These are phyloP conservation scores for Daldinia concentrica DNA, from an alignment of 495 filamentous ascomycete species.

Conservation along the genomic window DNA sequence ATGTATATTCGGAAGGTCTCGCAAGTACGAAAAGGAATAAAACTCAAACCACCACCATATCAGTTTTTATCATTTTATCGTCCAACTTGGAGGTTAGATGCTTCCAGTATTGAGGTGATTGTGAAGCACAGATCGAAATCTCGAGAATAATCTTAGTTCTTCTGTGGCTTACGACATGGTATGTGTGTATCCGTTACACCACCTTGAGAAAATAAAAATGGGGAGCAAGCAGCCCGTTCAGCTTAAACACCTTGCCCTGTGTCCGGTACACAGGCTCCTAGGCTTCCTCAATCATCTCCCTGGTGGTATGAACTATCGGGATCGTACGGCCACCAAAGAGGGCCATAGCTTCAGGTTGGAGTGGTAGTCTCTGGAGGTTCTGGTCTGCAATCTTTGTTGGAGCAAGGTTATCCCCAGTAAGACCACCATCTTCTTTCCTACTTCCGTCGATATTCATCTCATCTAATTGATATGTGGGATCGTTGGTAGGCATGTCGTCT, in stretches of 20 bases:
- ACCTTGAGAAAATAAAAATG: neutral
- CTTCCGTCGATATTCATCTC: constrained; percentile 12
- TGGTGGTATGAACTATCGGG: constrained; percentile 6
- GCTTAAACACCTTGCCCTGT: neutral
- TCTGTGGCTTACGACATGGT: neutral
- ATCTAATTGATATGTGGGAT: neutral
- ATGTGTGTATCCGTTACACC: neutral
- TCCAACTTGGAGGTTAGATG: neutral
- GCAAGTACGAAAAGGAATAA: neutral
- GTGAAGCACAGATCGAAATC: neutral
- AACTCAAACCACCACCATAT: neutral
- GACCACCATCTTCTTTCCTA: neutral
- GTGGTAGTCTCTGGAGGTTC: neutral
- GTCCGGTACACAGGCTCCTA: neutral
- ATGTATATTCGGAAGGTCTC: neutral
- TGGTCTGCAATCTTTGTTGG: neutral
- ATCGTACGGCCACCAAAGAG: neutral
- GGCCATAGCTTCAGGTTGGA: neutral
- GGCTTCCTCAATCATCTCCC: constrained; percentile 8
- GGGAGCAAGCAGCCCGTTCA: neutral
- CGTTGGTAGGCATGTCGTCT: neutral
- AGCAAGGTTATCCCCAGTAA: neutral
- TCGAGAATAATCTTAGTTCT: neutral
- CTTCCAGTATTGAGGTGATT: neutral
- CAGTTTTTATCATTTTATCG: neutral